Evolutionary conservation across 805 yeast species (phyloP).

Genomic region (Candida insectalens): DNA sequence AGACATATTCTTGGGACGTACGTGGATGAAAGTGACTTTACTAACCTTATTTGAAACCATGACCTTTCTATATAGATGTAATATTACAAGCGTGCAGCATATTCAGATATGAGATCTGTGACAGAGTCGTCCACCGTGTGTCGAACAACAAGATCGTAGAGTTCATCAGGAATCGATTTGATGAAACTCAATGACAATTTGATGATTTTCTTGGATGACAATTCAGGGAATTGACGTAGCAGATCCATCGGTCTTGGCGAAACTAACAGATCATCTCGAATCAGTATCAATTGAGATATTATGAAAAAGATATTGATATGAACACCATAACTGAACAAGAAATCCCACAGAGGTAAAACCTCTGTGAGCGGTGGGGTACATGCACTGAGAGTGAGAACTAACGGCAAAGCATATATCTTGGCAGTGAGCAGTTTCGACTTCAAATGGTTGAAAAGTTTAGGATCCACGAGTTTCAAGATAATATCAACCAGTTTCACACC

Average conservation of each 20-base stretch:
- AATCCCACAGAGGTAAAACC: conserved; percentile 79
- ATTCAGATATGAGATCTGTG: conserved; percentile 16
- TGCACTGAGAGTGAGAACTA: conserved; percentile 75
- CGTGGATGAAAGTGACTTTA: conserved; percentile 51
- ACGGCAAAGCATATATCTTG: conserved; percentile 78
- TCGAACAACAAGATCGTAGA: conserved; percentile 53
- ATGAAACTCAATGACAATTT: conserved; percentile 73
- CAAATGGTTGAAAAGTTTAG: conserved; percentile 50
- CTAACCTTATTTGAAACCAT: no score
- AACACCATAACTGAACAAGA: conserved; percentile 81
- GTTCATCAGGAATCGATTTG: conserved; percentile 56
- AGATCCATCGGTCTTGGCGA: conserved; percentile 66
- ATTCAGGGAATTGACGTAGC: conserved; percentile 59
- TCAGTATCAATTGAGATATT: conserved; percentile 70
- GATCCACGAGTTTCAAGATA: conserved; percentile 64
- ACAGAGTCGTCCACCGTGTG: conserved; percentile 48
- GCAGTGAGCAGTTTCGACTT: conserved; percentile 65
- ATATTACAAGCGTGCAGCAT: no score
- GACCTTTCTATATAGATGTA: no score
- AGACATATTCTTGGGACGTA: conserved; percentile 60
- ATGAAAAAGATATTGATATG: conserved; percentile 80
- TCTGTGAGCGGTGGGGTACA: conserved; percentile 80
- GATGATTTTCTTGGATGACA: conserved; percentile 66
- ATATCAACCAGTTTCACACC: conserved; percentile 68
- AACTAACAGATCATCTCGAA: conserved; percentile 51